Evolutionary conservation across 345 rosid genomes (phyloP), one percentile per base, ranked within the genome.

Genomic region (Balakata baccata): DNA sequence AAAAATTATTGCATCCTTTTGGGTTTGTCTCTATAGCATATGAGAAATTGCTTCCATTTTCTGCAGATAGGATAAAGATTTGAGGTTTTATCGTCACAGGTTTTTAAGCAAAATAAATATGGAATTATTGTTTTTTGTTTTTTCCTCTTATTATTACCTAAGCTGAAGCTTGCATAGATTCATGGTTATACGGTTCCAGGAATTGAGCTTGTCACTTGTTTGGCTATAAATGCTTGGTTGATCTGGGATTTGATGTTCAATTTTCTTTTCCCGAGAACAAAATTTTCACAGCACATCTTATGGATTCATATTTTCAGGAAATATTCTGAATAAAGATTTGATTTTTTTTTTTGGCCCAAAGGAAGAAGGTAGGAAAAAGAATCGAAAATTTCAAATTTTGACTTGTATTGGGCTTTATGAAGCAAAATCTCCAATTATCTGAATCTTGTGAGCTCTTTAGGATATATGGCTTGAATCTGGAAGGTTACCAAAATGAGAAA

Each of bases 111-210:
- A 45, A 18, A 38, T 22, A 25, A 67, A 7, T 4, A 51, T 17
- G 46, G 39, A 34, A 68, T 64, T 41, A 8, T 47, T 47, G 56
- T 13, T 67, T 70, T 14, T 23, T 38, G 0, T 53, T 66, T 6
- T 17, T 62, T 45, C 25, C 63, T 37, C n/a, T 25, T 49, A 12
- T 11, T 65, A 14, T 34, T 17, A 16, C 29, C 47, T 12, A 6
- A 54, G n/a, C 12, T 70, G 73, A n/a, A 65, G 72, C 38, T 64
- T 59, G n/a, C 58, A 66, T 65, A 66, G 45, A 71, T 63, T 69
- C 23, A 34, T 49, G 23, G 38, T 56, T 71, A 64, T 76, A 59
- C 46, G 38, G 51, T 63, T 66, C 43, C 11, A 20, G 46, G 12
- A 56, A 59, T 22, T 63, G 53, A 39, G 46, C 11, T 6, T 17